phyloP scores from a whole-genome alignment of 2,329 filamentous ascomycete species.

The Arthroderma sp. region DNA sequence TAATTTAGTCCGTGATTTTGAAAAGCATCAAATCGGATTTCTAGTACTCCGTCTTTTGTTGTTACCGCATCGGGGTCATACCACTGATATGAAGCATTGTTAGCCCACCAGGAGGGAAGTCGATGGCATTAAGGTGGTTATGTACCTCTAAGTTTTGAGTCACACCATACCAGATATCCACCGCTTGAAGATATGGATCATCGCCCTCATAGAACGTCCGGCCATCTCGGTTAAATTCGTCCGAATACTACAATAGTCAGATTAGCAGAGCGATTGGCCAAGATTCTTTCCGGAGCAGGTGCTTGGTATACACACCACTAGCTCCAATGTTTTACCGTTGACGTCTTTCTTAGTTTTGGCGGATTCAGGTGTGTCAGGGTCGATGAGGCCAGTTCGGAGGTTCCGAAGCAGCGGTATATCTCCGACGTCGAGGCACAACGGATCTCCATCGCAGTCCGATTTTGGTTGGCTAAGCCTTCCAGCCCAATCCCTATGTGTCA shows the following conservation, averaged over 20 bases:
- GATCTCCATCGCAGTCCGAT: conserved; percentile 23
- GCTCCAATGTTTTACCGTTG: conserved; percentile 48
- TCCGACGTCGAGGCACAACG: conserved; percentile 38
- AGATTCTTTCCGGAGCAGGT: too few species aligned
- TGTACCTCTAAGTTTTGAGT: conserved; percentile 53
- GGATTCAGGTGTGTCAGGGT: conserved; percentile 51
- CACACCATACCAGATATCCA: conserved; percentile 60
- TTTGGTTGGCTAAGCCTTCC: neutral
- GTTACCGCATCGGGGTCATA: conserved; percentile 56
- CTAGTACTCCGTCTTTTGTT: conserved; percentile 48
- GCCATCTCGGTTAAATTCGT: conserved; percentile 56
- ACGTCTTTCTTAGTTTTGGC: conserved; percentile 42
- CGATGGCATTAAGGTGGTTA: neutral
- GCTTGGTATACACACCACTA: conserved; percentile 40
- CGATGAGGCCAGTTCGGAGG: conserved; percentile 47
- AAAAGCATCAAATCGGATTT: conserved; percentile 52
- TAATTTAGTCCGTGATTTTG: conserved; percentile 53
- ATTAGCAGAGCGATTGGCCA: neutral
- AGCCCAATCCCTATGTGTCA: neutral
- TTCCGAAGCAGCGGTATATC: conserved; percentile 44
- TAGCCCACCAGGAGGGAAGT: neutral
- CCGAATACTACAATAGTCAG: conserved; percentile 41
- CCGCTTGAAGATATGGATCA: conserved; percentile 54
- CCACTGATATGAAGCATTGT: conserved; percentile 36
- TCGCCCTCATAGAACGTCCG: conserved; percentile 59